These are phyloP conservation scores for Aspergillus haitiensis DNA, from an alignment of 495 filamentous ascomycete species.

Conservation along the genomic window DNA sequence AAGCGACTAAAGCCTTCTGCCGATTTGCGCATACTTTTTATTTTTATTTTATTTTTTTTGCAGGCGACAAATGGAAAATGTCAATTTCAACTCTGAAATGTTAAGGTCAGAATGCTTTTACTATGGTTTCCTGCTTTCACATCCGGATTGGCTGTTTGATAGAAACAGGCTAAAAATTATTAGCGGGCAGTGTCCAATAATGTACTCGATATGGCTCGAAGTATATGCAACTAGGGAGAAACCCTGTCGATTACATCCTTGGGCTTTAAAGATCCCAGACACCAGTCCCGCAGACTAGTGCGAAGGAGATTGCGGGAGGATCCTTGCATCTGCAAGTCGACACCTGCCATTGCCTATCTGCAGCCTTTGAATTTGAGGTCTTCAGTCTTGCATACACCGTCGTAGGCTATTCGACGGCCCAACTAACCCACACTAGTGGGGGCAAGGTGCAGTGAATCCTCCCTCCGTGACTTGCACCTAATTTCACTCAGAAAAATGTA, in stretches of 20 bases:
- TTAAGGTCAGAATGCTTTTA: conserved; percentile 34
- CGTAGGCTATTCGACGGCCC: conserved; percentile 3
- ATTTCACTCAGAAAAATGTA: neutral
- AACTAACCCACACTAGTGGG: conserved; percentile 1
- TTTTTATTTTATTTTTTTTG: too few species aligned
- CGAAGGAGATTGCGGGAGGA: conserved; percentile 24
- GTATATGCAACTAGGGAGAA: conserved; percentile 39
- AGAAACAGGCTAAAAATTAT: conserved; percentile 32
- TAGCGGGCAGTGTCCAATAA: conserved; percentile 35
- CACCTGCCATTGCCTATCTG: conserved; percentile 25
- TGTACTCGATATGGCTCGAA: conserved; percentile 23
- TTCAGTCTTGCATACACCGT: conserved; percentile 9
- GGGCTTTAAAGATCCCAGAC: conserved; percentile 16
- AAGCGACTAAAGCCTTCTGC: conserved; percentile 44
- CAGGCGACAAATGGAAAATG: conserved; percentile 43
- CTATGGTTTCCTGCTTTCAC: conserved; percentile 20
- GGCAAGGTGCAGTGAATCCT: conserved; percentile 8
- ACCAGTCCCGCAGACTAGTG: conserved; percentile 26
- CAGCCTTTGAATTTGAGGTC: conserved; percentile 12
- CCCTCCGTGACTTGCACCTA: neutral
- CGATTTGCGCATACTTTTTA: conserved; percentile 34
- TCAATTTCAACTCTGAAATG: conserved; percentile 26
- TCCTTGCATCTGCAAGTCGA: conserved; percentile 35
- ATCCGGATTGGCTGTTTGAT: conserved; percentile 36
- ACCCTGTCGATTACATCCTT: conserved; percentile 23